These are phyloP conservation scores for Pythium phragmitis DNA, from an alignment of 352 stramenopile species.

Conservation along the genomic window DNA sequence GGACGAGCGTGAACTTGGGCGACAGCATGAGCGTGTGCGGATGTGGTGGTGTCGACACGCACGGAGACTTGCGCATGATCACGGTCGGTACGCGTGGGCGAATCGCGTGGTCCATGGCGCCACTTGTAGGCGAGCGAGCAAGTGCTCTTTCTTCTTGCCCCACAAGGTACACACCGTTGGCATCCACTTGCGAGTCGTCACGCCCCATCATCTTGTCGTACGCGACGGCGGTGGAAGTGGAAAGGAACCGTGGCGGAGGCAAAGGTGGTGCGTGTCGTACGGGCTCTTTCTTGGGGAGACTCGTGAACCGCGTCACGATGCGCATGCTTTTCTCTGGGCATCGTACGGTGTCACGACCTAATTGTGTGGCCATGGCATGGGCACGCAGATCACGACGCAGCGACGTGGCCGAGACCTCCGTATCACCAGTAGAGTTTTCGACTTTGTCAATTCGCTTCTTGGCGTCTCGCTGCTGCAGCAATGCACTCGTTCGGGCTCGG, in stretches of 20 bases:
- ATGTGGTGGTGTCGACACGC: not conserved
- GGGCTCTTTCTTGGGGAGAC: not conserved
- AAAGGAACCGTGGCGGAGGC: not conserved
- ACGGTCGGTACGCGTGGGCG: not conserved
- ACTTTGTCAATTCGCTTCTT: not conserved
- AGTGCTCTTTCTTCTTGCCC: not conserved
- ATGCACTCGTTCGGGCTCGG: constrained; percentile 1
- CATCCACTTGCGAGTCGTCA: constrained; percentile 1
- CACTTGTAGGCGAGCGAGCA: too few relatives aligned
- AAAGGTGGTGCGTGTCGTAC: not conserved
- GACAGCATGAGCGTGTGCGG: constrained; percentile 2
- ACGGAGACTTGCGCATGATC: not conserved
- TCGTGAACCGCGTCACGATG: not conserved
- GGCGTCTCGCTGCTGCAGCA: not conserved
- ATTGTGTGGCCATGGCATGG: constrained; percentile 16
- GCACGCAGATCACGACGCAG: constrained; percentile 10
- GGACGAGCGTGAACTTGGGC: constrained; percentile 10
- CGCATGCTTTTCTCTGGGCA: constrained; percentile 12
- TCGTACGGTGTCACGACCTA: constrained; percentile 12
- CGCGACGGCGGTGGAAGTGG: not conserved
- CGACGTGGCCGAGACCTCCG: not conserved
- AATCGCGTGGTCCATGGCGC: not conserved
- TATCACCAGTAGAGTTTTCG: not conserved
- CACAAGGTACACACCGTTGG: constrained; percentile 9
- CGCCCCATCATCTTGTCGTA: constrained; percentile 17